These are phyloP conservation scores for Beauveria australis DNA, from an alignment of 2,329 filamentous ascomycete species.

Conservation along the genomic window DNA sequence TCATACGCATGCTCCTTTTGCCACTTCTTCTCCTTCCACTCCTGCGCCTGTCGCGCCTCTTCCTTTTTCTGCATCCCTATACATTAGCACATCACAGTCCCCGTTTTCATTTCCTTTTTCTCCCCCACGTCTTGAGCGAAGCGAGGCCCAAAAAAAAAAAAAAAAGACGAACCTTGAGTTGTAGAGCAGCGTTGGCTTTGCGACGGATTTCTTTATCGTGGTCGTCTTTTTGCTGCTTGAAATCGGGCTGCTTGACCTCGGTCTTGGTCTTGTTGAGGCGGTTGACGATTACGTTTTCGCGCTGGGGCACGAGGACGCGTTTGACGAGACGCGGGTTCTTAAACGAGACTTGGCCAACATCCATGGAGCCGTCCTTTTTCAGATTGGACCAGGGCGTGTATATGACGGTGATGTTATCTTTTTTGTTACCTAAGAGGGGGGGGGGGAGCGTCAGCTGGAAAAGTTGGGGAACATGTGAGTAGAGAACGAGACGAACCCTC, in stretches of 20 bases:
- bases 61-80: slow-evolving; percentile 56
- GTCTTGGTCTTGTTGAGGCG: slow-evolving; percentile 95
- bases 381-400: slow-evolving; percentile 98
- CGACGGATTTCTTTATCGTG: slow-evolving; percentile 62
- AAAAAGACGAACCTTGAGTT: slow-evolving; percentile 44
- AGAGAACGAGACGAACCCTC: slow-evolving; percentile 52
- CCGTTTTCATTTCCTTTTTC: background rate
- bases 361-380: slow-evolving; percentile 93
- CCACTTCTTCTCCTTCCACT: slow-evolving; percentile 83
- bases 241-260: slow-evolving; percentile 71
- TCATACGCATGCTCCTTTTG: slow-evolving; percentile 98
- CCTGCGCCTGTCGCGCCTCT: slow-evolving; percentile 63
- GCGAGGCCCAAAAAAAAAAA: background rate
- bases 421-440: slow-evolving; percentile 71
- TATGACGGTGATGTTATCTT: slow-evolving; percentile 92
- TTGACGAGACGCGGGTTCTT: slow-evolving; percentile 68
- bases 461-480: background rate
- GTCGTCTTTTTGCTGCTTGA: slow-evolving; percentile 75
- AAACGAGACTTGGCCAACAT: slow-evolving; percentile 88
- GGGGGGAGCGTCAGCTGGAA: background rate
- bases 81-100: background rate
- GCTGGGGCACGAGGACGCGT: slow-evolving; percentile 66
- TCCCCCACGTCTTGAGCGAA: background rate
- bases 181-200: slow-evolving; percentile 55
- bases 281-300: slow-evolving; percentile 89